Evolutionary conservation across 495 filamentous ascomycete genomes (phyloP).

Genomic region (Aspergillus carlsbadensis): DNA sequence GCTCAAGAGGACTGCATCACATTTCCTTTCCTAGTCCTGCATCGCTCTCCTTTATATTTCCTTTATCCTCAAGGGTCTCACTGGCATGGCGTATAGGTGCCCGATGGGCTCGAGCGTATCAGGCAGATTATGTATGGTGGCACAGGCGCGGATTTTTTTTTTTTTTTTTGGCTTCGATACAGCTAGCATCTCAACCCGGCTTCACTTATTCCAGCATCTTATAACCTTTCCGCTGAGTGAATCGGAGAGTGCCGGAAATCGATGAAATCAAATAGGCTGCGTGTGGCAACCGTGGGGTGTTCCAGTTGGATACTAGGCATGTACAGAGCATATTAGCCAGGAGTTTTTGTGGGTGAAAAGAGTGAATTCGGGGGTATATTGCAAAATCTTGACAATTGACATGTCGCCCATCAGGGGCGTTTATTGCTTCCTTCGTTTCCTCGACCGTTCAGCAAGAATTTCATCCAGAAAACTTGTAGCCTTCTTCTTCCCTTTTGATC

Average conservation of each 20-base stretch:
- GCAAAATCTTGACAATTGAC: not conserved
- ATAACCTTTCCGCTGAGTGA: conserved; percentile 34
- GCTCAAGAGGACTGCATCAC: not conserved
- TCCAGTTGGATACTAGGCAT: conserved; percentile 7
- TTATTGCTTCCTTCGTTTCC: conserved; percentile 55
- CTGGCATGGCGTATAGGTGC: not conserved
- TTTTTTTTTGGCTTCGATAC: not conserved
- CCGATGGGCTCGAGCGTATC: not conserved
- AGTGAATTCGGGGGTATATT: conserved; percentile 23
- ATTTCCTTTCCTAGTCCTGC: not conserved
- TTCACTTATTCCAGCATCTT: conserved; percentile 22
- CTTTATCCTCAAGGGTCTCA: not conserved
- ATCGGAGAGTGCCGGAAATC: conserved; percentile 18
- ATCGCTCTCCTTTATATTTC: not conserved
- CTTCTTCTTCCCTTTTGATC: conserved; percentile 34
- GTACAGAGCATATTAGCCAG: conserved; percentile 3
- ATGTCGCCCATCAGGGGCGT: not conserved
- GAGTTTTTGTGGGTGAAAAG: not conserved
- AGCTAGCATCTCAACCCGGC: conserved; percentile 11
- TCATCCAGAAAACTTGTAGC: conserved; percentile 52
- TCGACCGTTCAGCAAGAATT: conserved; percentile 47
- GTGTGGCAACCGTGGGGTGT: conserved; percentile 16
- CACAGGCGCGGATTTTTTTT: not conserved
- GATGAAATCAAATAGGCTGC: no score
- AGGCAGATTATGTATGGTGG: conserved; percentile 5